phyloP scores from a whole-genome alignment of 352 stramenopile genomes.

The Vaucheria bursata region DNA sequence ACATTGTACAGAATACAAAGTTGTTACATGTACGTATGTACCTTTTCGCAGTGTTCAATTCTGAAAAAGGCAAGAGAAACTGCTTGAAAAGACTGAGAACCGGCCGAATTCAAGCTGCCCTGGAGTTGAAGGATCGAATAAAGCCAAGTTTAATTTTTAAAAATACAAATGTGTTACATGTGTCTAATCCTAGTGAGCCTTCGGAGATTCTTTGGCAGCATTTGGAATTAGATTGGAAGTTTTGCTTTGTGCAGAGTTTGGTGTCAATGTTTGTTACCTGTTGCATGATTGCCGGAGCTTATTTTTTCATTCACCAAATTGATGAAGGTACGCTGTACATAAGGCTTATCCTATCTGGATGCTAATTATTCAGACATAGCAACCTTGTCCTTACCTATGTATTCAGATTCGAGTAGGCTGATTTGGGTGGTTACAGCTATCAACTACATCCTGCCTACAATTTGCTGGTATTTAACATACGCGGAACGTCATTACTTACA shows the following conservation, averaged over 20 bases:
- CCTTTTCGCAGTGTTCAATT: slow-evolving; percentile 67
- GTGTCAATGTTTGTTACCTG: background rate
- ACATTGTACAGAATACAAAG: too few species aligned
- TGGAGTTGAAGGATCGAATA: too few species aligned
- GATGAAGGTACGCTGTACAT: too few species aligned
- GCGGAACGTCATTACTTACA: too few species aligned
- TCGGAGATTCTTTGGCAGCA: slow-evolving; percentile 63
- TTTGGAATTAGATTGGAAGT: slow-evolving; percentile 38
- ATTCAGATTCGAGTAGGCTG: background rate
- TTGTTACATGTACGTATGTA: too few species aligned
- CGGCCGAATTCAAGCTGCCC: slow-evolving; percentile 51
- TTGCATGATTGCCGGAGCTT: background rate
- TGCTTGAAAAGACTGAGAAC: slow-evolving; percentile 58
- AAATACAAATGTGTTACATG: slow-evolving; percentile 61
- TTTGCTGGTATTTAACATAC: too few species aligned
- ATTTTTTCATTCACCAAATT: slow-evolving; percentile 1
- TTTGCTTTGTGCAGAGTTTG: background rate
- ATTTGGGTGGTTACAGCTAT: slow-evolving; percentile 57
- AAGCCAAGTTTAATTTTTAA: too few species aligned
- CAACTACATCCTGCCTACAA: slow-evolving; percentile 56
- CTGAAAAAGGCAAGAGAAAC: slow-evolving; percentile 55
- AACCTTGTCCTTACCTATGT: too few species aligned
- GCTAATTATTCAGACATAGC: too few species aligned
- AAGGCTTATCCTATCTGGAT: too few species aligned
- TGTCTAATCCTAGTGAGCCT: slow-evolving; percentile 61